Evolutionary conservation across 75 land plant species (phyloP), one percentile per base, ranked within the genome.

Genomic region (Pinus albicaulis): DNA sequence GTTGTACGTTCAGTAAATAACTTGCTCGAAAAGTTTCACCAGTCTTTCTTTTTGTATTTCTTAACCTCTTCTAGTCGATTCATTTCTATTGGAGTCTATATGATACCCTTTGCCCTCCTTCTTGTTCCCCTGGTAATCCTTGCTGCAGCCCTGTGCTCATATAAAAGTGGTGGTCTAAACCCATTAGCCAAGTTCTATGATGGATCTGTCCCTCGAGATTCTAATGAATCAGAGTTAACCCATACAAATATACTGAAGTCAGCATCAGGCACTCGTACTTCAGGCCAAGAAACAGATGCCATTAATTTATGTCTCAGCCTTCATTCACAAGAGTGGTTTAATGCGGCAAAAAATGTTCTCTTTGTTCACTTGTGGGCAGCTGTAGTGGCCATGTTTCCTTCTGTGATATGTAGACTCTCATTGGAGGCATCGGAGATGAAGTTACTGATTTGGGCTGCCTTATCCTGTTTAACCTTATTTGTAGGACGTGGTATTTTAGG

Each of bases 1-100:
- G 89, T 89, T 28, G 76, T 96, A 31, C 94, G 99, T 19, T 96
- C 99, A 57, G 91, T 96, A 53, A 96, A 96, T 80, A 96, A 96
- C 76, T 85, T 96, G 63, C 94, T 96, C 14, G 99, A 96, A 84
- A 96, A 96, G 82, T 93, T 93, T 56, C 99, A 96, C 77, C 96
- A 93, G 80, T 96, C 99, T 44, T 92, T 96, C 80, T 96, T 96
- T 77, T 91, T 96, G 0, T 96, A 96, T 82, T 84, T 96, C 38
- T 76, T 96, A 59, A 83, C 90, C 24, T 74, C 92, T 74, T 88
- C 99, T 28, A 81, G 83, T 71, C 92, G 84, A 79, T 96, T 92
- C 77, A 87, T 96, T 0, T 96, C 99, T 41, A 92, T 93, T 34
- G 95, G 99, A 73, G 86, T 92, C 48, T 96, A 96, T 66, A 96